phyloP scores from a whole-genome alignment of 75 land plant species.

The Picea glauca region DNA sequence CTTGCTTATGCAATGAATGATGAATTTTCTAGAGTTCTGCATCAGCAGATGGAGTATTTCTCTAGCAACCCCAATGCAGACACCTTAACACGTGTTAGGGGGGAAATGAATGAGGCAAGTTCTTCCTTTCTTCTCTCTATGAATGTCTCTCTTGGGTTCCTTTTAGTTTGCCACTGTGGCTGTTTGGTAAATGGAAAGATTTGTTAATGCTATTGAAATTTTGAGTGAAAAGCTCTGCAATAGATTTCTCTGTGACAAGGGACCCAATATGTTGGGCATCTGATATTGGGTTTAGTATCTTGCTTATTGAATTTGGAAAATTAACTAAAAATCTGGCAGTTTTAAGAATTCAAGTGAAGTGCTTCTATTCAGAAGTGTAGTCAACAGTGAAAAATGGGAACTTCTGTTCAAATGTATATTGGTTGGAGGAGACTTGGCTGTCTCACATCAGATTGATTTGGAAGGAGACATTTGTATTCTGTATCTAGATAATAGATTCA shows the following conservation, averaged over 20 bases:
- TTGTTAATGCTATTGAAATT: neutral
- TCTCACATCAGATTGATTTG: neutral
- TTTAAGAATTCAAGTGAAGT: neutral
- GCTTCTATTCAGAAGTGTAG: neutral
- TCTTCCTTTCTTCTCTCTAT: neutral
- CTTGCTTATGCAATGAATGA: slow-evolving; percentile 98
- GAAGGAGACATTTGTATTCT: neutral
- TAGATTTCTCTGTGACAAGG: neutral
- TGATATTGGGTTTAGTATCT: neutral
- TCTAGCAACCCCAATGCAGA: slow-evolving; percentile 93
- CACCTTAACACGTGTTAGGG: slow-evolving; percentile 82
- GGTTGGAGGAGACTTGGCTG: neutral
- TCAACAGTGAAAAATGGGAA: neutral
- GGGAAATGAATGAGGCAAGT: slow-evolving; percentile 89
- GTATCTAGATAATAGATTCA: no score
- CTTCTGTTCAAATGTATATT: neutral
- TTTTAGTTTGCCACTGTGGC: neutral
- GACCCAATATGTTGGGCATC: neutral
- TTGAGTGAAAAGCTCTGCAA: neutral
- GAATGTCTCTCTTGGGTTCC: neutral
- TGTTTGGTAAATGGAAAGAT: neutral
- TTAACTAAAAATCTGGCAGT: no score
- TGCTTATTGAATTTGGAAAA: neutral
- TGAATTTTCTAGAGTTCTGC: slow-evolving; percentile 94
- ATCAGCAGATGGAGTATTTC: slow-evolving; percentile 98